A percentile compares a stretch with the other conserved stretches of the same genome.
These are phyloP conservation scores for Floccularia luteovirens DNA, from an alignment of 768 basidiomycete genomes.

Conservation along the genomic window DNA sequence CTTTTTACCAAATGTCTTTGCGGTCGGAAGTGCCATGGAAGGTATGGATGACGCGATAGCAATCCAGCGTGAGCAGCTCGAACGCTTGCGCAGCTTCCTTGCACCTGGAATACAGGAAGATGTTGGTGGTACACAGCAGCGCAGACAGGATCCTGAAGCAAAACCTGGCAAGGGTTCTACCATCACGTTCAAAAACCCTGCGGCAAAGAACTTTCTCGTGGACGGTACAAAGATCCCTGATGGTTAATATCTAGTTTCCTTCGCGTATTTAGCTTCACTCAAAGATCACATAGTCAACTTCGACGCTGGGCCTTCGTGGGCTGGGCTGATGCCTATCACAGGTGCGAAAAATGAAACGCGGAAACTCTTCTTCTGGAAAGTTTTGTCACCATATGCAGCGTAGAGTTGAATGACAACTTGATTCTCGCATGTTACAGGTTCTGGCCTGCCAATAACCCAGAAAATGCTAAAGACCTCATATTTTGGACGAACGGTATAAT, in stretches of 20 bases:
- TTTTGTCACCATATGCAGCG: neutral
- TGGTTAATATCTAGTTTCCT: slow-evolving; percentile 15
- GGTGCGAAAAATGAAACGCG: slow-evolving; percentile 48
- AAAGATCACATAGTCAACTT: slow-evolving; percentile 40
- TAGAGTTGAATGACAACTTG: neutral
- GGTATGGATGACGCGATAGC: slow-evolving; percentile 34
- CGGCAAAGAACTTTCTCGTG: slow-evolving; percentile 41
- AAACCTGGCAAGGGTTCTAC: slow-evolving; percentile 29
- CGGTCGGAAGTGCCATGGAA: slow-evolving; percentile 22
- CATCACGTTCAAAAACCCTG: slow-evolving; percentile 58
- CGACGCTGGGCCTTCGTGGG: slow-evolving; percentile 64
- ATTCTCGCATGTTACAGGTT: slow-evolving; percentile 39
- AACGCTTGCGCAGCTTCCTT: slow-evolving; percentile 28
- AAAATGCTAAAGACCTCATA: slow-evolving; percentile 51
- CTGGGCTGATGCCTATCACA: slow-evolving; percentile 63
- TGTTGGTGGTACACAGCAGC: slow-evolving; percentile 6
- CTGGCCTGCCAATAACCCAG: slow-evolving; percentile 57
- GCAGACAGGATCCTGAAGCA: slow-evolving; percentile 5
- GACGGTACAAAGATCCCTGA: slow-evolving; percentile 39
- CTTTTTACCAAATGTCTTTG: slow-evolving; percentile 12
- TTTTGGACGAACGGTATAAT: slow-evolving; percentile 48
- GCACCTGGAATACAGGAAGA: no score
- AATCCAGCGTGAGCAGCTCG: slow-evolving; percentile 39
- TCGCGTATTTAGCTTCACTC: slow-evolving; percentile 4
- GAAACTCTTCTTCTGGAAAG: slow-evolving; percentile 42